These are phyloP conservation scores for Stereum hirsutum DNA, from an alignment of 1,284 basidiomycete species.

Conservation along the genomic window DNA sequence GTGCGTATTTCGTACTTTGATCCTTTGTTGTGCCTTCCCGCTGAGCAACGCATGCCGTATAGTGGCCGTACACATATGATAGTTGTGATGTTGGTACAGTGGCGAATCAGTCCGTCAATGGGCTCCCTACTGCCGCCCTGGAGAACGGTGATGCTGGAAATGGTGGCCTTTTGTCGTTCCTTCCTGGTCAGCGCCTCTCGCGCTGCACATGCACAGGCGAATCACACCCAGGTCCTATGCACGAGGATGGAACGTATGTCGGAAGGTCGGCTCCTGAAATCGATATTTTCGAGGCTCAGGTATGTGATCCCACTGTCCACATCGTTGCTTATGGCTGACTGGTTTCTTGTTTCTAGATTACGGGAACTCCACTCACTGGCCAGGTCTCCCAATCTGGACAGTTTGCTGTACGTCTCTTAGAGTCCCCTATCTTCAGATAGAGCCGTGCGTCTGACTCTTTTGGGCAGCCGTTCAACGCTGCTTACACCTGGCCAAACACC, in stretches of 20 bases:
- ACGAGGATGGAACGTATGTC: conserved; percentile 38
- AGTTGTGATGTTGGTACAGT: conserved; percentile 50
- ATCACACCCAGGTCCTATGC: conserved; percentile 46
- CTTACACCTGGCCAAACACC: conserved; percentile 32
- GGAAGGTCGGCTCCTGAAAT: conserved; percentile 42
- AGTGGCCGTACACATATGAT: conserved; percentile 52
- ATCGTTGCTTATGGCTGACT: neutral
- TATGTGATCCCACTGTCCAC: conserved; percentile 19
- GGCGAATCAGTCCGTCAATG: conserved; percentile 34
- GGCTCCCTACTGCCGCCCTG: conserved; percentile 27
- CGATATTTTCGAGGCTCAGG: conserved; percentile 37
- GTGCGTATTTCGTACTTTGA: conserved; percentile 13
- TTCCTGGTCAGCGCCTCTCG: conserved; percentile 38
- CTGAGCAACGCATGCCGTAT: neutral
- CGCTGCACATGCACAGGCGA: conserved; percentile 48
- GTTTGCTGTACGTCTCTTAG: conserved; percentile 26
- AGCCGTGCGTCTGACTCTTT: neutral
- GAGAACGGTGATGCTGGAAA: conserved; percentile 32
- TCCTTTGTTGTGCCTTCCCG: neutral
- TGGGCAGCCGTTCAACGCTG: conserved; percentile 35
- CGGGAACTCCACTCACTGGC: conserved; percentile 16
- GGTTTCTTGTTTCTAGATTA: conserved; percentile 15
- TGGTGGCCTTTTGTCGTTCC: conserved; percentile 27
- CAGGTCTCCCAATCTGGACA: conserved; percentile 37
- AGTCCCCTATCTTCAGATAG: neutral